Evolutionary conservation across 176 grass and related monocot species (phyloP), one percentile per base, ranked within the genome.

Genomic region (Oryza meyeriana): DNA sequence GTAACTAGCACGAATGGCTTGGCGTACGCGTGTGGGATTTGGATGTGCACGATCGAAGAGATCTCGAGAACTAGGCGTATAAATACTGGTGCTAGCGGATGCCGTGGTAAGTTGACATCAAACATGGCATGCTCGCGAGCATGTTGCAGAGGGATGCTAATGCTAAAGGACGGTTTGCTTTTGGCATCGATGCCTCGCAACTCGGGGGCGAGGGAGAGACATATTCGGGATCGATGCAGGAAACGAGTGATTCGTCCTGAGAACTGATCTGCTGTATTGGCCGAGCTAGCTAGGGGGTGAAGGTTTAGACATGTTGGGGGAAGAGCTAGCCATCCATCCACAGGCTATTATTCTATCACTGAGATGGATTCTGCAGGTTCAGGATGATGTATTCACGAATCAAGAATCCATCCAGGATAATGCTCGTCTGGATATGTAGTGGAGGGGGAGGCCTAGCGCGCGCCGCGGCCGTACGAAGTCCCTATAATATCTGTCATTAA

Each of bases 131-230:
- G 47, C 20, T 13, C 25, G 8, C 8, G 41, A 61, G 26, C 66
- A 63, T 71, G 79, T 31, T 24, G 55, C 24, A 39, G 79, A 13
- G 36, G 3, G 47, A 81, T 59, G 48, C 34, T 42, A 28, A 45
- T 27, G 77, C 62, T 24, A 31, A 76, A 75, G 42, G 22, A 66
- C 8, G 7, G 32, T 0, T 8, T 70, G 32, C 66, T 42, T 34
- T 40, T 14, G 63, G 78, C 59, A 87, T 59, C 45, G 31, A 80
- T 86, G 33, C 85, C 62, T 64, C 22, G 70, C 22, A 68, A 10
- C 61, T 67, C 10, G 61, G 59, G 61, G 58, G 11, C 41, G 11
- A 13, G 11, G 58, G 42, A 52, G 42, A 52, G 34, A 6, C 82
- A 1, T 70, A 22, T 8, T 3, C 25, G 30, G 5, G 65, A 70